These are phyloP conservation scores for Paraconiothyrium sp. DNA, from an alignment of 2,329 filamentous ascomycete species.

Conservation along the genomic window DNA sequence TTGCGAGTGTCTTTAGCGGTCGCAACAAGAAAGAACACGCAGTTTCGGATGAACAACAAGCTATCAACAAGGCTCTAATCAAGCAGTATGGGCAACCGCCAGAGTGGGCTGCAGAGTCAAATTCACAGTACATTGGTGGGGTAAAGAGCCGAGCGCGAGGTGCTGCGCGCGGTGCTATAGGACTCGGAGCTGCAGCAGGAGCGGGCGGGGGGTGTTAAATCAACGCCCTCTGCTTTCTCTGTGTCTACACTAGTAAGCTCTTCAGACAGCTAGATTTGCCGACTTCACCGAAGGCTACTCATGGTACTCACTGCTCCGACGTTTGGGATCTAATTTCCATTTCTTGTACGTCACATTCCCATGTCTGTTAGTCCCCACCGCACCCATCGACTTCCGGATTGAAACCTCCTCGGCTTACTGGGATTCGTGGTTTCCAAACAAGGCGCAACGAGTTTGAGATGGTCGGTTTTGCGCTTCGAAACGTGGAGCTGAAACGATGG, in stretches of 20 bases:
- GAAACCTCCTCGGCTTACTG: constrained; percentile 3
- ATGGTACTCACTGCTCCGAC: background rate
- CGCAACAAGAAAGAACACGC: background rate
- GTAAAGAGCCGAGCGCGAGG: background rate
- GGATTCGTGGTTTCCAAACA: constrained; percentile 8
- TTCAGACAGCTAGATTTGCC: no score
- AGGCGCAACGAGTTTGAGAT: constrained; percentile 8
- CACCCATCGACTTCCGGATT: background rate
- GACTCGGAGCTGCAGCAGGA: constrained; percentile 2
- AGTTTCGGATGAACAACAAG: background rate
- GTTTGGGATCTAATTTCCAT: background rate
- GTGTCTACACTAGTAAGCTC: no score
- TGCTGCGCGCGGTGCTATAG: background rate
- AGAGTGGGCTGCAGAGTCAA: background rate
- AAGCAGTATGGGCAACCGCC: constrained; percentile 4
- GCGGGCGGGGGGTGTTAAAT: background rate
- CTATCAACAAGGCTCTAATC: constrained; percentile 4
- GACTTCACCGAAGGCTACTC: background rate
- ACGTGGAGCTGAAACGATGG: constrained; percentile 22
- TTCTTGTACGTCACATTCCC: background rate
- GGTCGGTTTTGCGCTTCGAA: constrained; percentile 9
- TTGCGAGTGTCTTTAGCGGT: background rate
- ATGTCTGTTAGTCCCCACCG: background rate
- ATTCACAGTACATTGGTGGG: background rate
- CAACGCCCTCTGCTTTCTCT: no score